Evolutionary conservation across 2,329 filamentous ascomycete genomes (phyloP), one percentile per base, ranked within the genome.

Genomic region (Pyricularia sp.): DNA sequence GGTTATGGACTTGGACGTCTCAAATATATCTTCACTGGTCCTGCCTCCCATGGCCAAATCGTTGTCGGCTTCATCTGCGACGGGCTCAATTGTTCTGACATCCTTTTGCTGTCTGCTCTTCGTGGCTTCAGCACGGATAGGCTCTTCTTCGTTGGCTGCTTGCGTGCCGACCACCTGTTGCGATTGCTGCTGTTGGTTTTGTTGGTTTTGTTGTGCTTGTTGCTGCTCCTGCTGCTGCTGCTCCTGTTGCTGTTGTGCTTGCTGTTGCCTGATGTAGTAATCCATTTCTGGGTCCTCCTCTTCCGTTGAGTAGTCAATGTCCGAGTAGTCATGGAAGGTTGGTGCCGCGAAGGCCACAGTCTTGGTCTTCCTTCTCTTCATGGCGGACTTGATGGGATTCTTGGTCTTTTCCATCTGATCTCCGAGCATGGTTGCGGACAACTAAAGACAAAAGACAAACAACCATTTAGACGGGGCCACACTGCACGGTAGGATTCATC

Each of bases 241-340:
- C 31, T 76, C 74, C 64, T 72, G 72, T 31, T 74, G 73, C 59
- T 78, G 76, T n/a, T 76, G 74, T 23, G 75, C 69, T 65, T 71
- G 73, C 61, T 77, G 74, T 10, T 73, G 73, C 50, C 78, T 76
- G 2, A 77, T 76, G 65, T 74, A 73, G 30, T 74, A 73, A n/a
- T 76, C 74, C 2, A 73, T 74, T 55, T 85, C 84, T 26, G 82
- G 77, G 20, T 84, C 85, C 71, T 94, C 85, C 71, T 94, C 92
- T 20, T 92, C 91, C 0, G 87, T 89, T 0, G 92, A 96, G 76
- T 93, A 97, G 68, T 96, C 93, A 73, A 92, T 86, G 72, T 96
- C 92, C 0, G 92, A 93, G 70, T 94, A 92, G 78, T 97, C 92
- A 61, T 94, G 91, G 74, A 94, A 97, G 5, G 92, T 95, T 0